Conservation (phyloP, 2,329 filamentous ascomycete species). For the Arthrobotrys iridis region DNA sequence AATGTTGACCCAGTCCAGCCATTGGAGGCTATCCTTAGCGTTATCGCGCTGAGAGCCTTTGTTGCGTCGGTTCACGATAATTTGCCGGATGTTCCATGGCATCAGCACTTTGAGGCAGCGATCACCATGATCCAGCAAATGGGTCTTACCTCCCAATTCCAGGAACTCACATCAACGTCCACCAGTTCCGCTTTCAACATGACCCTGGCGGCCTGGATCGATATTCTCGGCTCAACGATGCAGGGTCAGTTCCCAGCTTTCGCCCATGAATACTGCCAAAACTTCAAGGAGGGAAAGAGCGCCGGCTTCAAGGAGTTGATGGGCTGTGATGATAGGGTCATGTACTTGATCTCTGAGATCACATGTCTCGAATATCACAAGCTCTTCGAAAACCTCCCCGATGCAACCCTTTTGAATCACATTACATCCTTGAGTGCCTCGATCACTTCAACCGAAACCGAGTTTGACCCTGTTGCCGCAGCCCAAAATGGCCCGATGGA, state of each 20-base stretch:
- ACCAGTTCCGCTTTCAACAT: slow-evolving; percentile 81
- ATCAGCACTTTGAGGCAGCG: slow-evolving; percentile 93
- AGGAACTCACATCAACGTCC: slow-evolving; percentile 63
- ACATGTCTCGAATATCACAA: slow-evolving; percentile 93
- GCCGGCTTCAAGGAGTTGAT: slow-evolving; percentile 90
- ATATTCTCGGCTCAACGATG: slow-evolving; percentile 95
- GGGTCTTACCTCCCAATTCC: slow-evolving; percentile 76
- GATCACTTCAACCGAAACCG: slow-evolving; percentile 80
- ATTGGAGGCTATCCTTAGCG: slow-evolving; percentile 88
- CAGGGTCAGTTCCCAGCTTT: slow-evolving; percentile 84
- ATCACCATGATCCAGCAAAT: slow-evolving; percentile 86
- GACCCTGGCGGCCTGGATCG: slow-evolving; percentile 93
- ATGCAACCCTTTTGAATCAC: slow-evolving; percentile 86
- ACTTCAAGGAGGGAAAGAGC: slow-evolving; percentile 74
- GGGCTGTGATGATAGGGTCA: slow-evolving; percentile 96
- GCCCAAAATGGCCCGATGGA: slow-evolving; percentile 76
- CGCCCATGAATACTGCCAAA: slow-evolving; percentile 93
- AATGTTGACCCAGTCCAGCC: slow-evolving; percentile 88
- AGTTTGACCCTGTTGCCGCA: slow-evolving; percentile 65
- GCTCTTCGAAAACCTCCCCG: slow-evolving; percentile 78
- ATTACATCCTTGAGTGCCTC: slow-evolving; percentile 87
- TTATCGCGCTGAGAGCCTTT: slow-evolving; percentile 93
- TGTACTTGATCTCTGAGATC: slow-evolving; percentile 98
- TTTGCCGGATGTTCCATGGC: slow-evolving; percentile 92
- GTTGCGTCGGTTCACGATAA: slow-evolving; percentile 86